Base-by-base conservation (phyloP, 176 grass and related monocot genomes). In the Ananas comosus region DNA sequence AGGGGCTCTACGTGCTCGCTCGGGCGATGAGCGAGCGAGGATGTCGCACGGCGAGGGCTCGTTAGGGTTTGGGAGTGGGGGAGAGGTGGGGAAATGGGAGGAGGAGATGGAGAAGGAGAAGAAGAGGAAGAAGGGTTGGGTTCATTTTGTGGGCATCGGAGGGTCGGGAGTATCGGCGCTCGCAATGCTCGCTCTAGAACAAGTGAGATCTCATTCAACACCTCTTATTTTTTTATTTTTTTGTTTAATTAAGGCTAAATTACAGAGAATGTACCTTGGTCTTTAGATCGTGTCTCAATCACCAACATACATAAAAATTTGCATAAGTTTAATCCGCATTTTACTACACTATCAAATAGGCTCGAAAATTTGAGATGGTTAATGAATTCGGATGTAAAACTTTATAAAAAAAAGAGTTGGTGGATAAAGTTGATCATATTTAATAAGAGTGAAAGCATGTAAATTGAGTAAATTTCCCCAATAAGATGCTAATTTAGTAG, bases 111-210 rank as follows among this genome's bases (percentile, higher is more conserved):
- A 47, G 13, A 59, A 14, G 14, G 16, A n/a, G 53, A 59, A 59
- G 54, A 59, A 2, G 53, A 56, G 16, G 12, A 42, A 42, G 33
- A 56, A 59, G 54, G 54, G 54, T 21, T 72, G 70, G 70, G 47
- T 72, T 21, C 70, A 72, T 17, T 72, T 72, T 53, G 70, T 72
- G 11, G 70, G 70, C 12, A 57, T 72, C 9, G 70, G 70, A 28
- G 70, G 70, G 14, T 16, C 70, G 9, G 70, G 70, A 5, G 17
- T 72, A 9, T 72, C 70, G 70, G 70, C 70, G 47, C 70, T 72
- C 24, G 70, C 52, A 11, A 58, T 72, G 70, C 52, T 72, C 48
- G 70, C 70, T 58, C 70, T 72, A 25, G 42, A 59, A 72, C 70
- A 72, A 48, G 70, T 72, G 25, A 72, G 25, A 69, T 51, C 48